Evolutionary conservation across 495 filamentous ascomycete genomes (phyloP), one percentile per base, ranked within the genome.

Genomic region (Penicillium longicatenatum): DNA sequence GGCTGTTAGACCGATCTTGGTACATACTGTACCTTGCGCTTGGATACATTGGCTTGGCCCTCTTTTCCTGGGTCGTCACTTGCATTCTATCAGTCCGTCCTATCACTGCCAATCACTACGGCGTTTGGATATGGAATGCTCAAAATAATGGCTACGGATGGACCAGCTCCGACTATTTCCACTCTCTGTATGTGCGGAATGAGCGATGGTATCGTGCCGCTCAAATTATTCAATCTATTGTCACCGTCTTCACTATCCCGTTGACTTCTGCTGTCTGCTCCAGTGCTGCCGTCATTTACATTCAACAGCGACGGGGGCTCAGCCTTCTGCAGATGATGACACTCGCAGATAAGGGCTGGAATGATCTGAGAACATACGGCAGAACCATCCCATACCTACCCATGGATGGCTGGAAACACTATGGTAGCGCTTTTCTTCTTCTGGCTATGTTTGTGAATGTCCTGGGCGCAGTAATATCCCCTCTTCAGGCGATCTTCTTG

Each of bases 311-410:
- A 46, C 20, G 26, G 8, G 6, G 31, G 6, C 37, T 65, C 37
- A 62, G 52, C 17, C 20, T 71, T 7, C 59, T 58, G 14, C 61
- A 73, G 48, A 22, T 60, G 46, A 60, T 66, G 20, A 48, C 49
- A 4, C 60, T 74, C 2, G 69, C 71, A 0, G 67, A 72, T 48
- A 55, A 58, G 22, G 57, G 65, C 14, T 74, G 71, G 69, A 60
- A 47, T 22, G 26, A 39, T 33, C 8, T 43, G 3, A 3, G n/a
- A 4, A 14, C 29, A 2, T 51, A 39, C 49, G 19, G n/a, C 24
- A 22, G 65, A 52, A 12, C 29, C 35, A 1, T 39, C 5, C 35
- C 35, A n/a, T 57, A 52, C 21, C 42, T 26, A 37, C 6, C 19
- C 2, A 17, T n/a, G 33, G 48, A 44, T 19, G 42, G 42, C 9